Evolutionary conservation across 2,329 filamentous ascomycete genomes (phyloP), one percentile per base, ranked within the genome.

Genomic region (Trichoderma atrobrunneum): DNA sequence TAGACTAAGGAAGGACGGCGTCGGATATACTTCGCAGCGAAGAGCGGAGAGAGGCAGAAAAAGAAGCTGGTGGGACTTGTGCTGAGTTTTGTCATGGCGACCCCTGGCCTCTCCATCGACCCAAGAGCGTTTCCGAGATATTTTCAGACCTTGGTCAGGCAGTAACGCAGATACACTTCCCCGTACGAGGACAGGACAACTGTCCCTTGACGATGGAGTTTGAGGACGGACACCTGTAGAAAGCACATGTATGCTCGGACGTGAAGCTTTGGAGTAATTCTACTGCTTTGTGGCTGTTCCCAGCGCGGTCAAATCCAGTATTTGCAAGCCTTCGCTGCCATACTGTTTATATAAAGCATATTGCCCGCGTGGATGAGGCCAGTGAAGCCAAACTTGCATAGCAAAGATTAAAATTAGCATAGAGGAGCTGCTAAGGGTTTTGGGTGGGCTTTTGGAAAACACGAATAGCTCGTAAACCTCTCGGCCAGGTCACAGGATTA

Each of bases 11-110:
- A 43, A 56, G 2, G 34, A 30, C 36, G 57, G 57, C 30, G 28
- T 28, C 64, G 48, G 64, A 7, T 57, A 67, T 39, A 67, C 48
- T 67, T 67, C 64, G 64, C 30, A 36, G 10, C 39, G 12, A 59
- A 68, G 54, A 28, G 65, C 36, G 54, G 65, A 59, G 65, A 68
- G 65, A 68, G 65, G 54, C 54, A 28, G 24, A 60, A 59, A 11
- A 68, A 21, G n/a, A 34, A 60, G 57, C 28, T 34, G 57, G 57
- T 60, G 57, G 30, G 30, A 54, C 48, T 24, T 3, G 21, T 21
- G 48, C 11, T 39, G 30, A 26, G 24, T 59, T 68, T 48, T 59
- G 54, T 60, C 65, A 68, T 43, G 11, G 30, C 28, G 10, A n/a
- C 28, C 16, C 11, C 26, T 57, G n/a, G 26, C 24, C 12, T n/a